Evolutionary conservation across 768 basidiomycete species (phyloP).

Genomic region (Strobilomyces echinocephalus): DNA sequence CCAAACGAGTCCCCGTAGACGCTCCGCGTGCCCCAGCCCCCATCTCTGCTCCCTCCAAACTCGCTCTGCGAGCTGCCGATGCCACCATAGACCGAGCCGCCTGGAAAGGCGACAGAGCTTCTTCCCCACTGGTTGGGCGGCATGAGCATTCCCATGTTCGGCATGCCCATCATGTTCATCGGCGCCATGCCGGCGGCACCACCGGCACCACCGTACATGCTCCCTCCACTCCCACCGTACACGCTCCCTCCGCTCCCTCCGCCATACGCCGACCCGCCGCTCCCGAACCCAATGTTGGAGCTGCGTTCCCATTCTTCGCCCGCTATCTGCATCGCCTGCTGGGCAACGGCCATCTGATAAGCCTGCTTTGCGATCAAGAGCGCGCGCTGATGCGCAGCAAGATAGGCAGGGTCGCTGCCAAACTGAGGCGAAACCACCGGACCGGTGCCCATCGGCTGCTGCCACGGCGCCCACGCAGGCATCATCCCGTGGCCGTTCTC

Average conservation of each 20-base stretch:
- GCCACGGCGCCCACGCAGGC: constrained; percentile 34
- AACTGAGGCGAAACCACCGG: constrained; percentile 39
- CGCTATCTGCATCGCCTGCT: constrained; percentile 85
- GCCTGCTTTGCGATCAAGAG: constrained; percentile 85
- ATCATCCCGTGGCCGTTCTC: constrained; percentile 25
- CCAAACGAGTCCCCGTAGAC: constrained; percentile 68
- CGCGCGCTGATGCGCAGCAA: constrained; percentile 82
- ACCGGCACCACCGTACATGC: constrained; percentile 29
- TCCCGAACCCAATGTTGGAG: constrained; percentile 47
- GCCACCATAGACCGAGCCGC: constrained; percentile 54
- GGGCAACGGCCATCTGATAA: constrained; percentile 86
- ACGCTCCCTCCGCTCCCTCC: constrained; percentile 41
- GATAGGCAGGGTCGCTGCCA: constrained; percentile 49
- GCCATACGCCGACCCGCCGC: constrained; percentile 34
- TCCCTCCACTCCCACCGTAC: constrained; percentile 39
- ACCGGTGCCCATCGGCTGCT: constrained; percentile 23
- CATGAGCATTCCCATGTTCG: constrained; percentile 37
- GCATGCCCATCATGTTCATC: constrained; percentile 41
- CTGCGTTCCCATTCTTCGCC: constrained; percentile 88
- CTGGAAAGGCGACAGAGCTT: constrained; percentile 49
- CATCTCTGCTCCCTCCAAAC: constrained; percentile 48
- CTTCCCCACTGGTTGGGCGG: constrained; percentile 38
- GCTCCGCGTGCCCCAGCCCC: constrained; percentile 53
- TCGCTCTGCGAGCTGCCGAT: constrained; percentile 54
- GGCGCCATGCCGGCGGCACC: constrained; percentile 32